phyloP scores from a whole-genome alignment of 441 rosid species.

The Theobroma grandiflorum region DNA sequence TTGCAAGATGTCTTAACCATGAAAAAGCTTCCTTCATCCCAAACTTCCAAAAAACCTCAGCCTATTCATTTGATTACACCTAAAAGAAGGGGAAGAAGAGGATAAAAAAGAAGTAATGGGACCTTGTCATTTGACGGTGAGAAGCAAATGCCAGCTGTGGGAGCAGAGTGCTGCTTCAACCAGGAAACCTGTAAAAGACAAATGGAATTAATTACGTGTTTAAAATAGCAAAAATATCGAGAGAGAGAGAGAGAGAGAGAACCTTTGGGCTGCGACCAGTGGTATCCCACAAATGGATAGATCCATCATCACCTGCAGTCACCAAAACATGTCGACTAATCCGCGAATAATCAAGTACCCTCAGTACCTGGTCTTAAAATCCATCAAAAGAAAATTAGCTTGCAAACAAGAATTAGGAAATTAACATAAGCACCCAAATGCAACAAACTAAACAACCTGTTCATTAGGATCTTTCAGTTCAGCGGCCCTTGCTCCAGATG shows the following conservation, averaged over 20 bases:
- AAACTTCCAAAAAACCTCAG: neutral
- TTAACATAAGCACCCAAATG: constrained; percentile 24
- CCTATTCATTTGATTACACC: constrained; percentile 11
- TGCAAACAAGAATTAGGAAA: constrained; percentile 30
- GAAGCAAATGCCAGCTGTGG: constrained; percentile 90
- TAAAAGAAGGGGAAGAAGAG: constrained; percentile 10
- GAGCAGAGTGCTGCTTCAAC: constrained; percentile 96
- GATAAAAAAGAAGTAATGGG: constrained; percentile 27
- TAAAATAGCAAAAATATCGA: neutral
- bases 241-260: constrained; percentile 9
- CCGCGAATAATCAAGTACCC: constrained; percentile 96
- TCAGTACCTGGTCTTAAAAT: constrained; percentile 89
- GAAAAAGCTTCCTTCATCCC: constrained; percentile 20
- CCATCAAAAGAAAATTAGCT: constrained; percentile 51
- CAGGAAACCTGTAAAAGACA: constrained; percentile 75
- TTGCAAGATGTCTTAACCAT: constrained; percentile 18
- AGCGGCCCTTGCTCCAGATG: constrained; percentile 84
- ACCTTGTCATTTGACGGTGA: constrained; percentile 98
- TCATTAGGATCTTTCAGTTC: constrained; percentile 93
- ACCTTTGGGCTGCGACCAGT: constrained; percentile 96
- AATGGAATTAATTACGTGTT: constrained; percentile 31
- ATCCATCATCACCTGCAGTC: constrained; percentile 98
- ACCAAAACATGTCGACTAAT: constrained; percentile 88
- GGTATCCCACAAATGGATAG: constrained; percentile 94
- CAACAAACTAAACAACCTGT: constrained; percentile 79